Evolutionary conservation across 2,329 filamentous ascomycete species (phyloP), one percentile per base, ranked within the genome.

Genomic region (Fusarium goolgardi): DNA sequence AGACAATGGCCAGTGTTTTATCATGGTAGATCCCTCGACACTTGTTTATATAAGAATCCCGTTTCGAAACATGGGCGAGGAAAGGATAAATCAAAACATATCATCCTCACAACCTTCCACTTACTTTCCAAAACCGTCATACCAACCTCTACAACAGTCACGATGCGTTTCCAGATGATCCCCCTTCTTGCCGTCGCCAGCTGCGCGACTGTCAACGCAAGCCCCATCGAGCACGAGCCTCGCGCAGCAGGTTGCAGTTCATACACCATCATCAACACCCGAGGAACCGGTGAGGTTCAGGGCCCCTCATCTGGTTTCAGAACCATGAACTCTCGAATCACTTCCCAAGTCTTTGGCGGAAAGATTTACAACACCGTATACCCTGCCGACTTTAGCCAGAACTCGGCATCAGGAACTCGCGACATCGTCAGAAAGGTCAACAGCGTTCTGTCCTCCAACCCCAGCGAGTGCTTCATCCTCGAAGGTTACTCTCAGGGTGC

Each of bases 301-400:
- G 59, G 59, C 3, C 7, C 47, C 4, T 63, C 59, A 6, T 13
- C 59, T 13, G 59, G 59, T 1, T 63, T 63, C 59, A 40, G 31
- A n/a, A 63, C 59, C 2, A 63, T 63, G 59, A 63, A 63, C 25
- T 63, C 59, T 3, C 49, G 37, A 10, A 49, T 63, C 35, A 43
- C 18, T 6, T 63, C 59, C 0, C 41, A 63, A 16, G 18, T 56
- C 2, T 21, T 57, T 1, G 59, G 59, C 3, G 59, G 59, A 1
- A 63, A 63, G n/a, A 40, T 63, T 4, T 63, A 63, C 49, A 63
- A 62, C 21, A 63, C 59, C 4, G 49, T 63, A 4, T 63, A 63
- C 31, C n/a, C 35, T n/a, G 59, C 59, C 3, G 59, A 39, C 8
- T 55, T 20, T 4, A 37, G 39, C 15, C 59, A 62, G 7, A 62